Evolutionary conservation across 2,329 filamentous ascomycete species (phyloP).

Genomic region (Alternaria sp.): DNA sequence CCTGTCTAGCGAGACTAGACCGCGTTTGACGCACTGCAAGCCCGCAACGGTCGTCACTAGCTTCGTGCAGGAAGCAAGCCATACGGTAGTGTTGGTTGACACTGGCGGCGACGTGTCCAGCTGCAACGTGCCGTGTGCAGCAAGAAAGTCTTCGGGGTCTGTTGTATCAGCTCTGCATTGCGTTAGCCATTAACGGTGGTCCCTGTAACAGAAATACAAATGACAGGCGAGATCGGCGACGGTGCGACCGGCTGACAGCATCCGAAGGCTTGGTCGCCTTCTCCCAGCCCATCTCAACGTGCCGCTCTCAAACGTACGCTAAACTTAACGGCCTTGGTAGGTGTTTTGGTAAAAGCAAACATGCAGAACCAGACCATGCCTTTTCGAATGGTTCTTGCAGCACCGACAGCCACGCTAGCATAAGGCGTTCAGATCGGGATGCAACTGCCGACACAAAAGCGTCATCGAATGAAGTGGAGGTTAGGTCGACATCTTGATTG

Average conservation of each 20-base stretch:
- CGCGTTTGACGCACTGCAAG: slow-evolving; percentile 44
- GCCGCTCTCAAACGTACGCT: slow-evolving; percentile 9
- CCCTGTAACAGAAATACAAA: slow-evolving; percentile 8
- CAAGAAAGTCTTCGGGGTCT: slow-evolving; percentile 22
- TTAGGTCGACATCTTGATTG: slow-evolving; percentile 7
- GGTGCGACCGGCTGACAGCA: slow-evolving; percentile 10
- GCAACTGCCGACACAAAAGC: slow-evolving; percentile 32
- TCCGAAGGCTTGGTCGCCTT: slow-evolving; percentile 1
- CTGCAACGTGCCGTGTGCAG: slow-evolving; percentile 28
- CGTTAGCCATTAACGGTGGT: not conserved
- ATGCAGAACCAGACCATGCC: slow-evolving; percentile 19
- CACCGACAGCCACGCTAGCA: slow-evolving; percentile 32
- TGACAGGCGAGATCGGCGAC: slow-evolving; percentile 1
- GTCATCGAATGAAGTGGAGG: slow-evolving; percentile 19
- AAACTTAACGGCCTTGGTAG: slow-evolving; percentile 11
- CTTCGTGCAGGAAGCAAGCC: slow-evolving; percentile 46
- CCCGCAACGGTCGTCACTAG: slow-evolving; percentile 39
- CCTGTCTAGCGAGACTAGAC: slow-evolving; percentile 38
- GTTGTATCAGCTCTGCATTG: slow-evolving; percentile 3
- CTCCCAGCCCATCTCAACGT: slow-evolving; percentile 2
- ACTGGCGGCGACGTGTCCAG: slow-evolving; percentile 25
- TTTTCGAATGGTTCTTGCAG: slow-evolving; percentile 29
- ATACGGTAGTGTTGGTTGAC: slow-evolving; percentile 38
- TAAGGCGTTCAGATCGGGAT: slow-evolving; percentile 25
- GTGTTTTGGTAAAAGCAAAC: slow-evolving; percentile 13